Base-by-base conservation (phyloP, 1,284 basidiomycete species). In the Microbotryum scabiosae region DNA sequence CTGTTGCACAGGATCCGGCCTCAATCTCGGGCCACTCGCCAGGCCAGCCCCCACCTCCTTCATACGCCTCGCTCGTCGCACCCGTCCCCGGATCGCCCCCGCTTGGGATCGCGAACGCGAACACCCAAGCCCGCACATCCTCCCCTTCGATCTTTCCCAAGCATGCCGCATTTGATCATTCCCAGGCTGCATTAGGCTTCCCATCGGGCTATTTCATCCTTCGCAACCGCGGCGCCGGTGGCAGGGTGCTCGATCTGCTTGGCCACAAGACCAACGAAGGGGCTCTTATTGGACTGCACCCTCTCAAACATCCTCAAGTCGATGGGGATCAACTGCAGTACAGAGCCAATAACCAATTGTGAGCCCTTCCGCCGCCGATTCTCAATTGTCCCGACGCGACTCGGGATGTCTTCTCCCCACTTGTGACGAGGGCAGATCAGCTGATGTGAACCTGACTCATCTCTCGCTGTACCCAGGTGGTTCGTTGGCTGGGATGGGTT, bases 181-280 rank as follows among this genome's bases (percentile, higher is more conserved):
- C 28, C 2, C 52, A 46, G n/a, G 23, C 45, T 18, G 43, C 54
- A 10, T 48, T 63, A 3, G 48, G 47, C 28, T 51, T 68, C 3
- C 67, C 67, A 4, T 47, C 43, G 7, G 64, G 67, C 41, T 66
- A 50, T 50, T 68, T 68, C 52, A 45, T 68, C 45, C 45, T 68
- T 4, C 16, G 65, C 23, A 66, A 62, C 47, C 28, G 36, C 23
- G 64, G 61, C 0, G 52, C 60, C 43, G 62, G 64, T 23, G 60
- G 63, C 36, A 28, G 58, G 23, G 47, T 63, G 16, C 61, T 68
- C 48, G 67, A 68, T 48, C 30, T 66, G 16, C 45, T 63, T 20
- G 49, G 50, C 0, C 57, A 65, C 51, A 55, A 44, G 26, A 3
- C 21, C 36, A 12, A 61, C 36, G 64, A 65, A 12, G 65, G 65